Evolutionary conservation across 345 rosid species (phyloP).

Genomic region (Ceriops tagal): DNA sequence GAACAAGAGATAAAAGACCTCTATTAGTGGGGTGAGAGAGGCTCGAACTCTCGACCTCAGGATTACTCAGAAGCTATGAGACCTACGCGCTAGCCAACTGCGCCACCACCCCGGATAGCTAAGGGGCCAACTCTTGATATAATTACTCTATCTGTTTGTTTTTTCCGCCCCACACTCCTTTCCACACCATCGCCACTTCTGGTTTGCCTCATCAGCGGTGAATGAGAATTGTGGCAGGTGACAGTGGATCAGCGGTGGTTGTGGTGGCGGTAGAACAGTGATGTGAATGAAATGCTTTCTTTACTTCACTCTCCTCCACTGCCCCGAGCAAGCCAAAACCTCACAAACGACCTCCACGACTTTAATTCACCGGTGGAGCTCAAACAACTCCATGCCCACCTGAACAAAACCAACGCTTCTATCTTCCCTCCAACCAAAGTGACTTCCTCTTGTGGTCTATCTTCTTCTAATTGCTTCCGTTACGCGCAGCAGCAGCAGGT

Average conservation of each 20-base stretch:
- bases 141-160: accelerated
- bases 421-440: conserved; percentile 27
- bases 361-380: conserved; percentile 42
- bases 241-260: too few species aligned
- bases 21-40: conserved; percentile 73
- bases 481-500: conserved; percentile 26
- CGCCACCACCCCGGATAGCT: conserved; percentile 65
- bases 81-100: conserved; percentile 99
- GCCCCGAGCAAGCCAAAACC: not conserved
- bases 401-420: conserved; percentile 29
- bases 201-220: too few species aligned
- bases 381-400: conserved; percentile 36
- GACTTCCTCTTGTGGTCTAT: conserved; percentile 28
- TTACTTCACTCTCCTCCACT: not conserved
- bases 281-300: not conserved
- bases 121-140: not conserved
- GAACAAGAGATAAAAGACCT: not conserved
- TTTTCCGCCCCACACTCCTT: too few species aligned
- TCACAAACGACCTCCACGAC: conserved; percentile 17
- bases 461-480: not conserved
- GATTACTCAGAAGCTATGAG: conserved; percentile 85
- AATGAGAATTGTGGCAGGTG: too few species aligned
- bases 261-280: too few species aligned
- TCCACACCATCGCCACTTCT: too few species aligned
- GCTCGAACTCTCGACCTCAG: conserved; percentile 96